Evolutionary conservation across 768 basidiomycete genomes (phyloP).

Genomic region (Russula ochroleuca): DNA sequence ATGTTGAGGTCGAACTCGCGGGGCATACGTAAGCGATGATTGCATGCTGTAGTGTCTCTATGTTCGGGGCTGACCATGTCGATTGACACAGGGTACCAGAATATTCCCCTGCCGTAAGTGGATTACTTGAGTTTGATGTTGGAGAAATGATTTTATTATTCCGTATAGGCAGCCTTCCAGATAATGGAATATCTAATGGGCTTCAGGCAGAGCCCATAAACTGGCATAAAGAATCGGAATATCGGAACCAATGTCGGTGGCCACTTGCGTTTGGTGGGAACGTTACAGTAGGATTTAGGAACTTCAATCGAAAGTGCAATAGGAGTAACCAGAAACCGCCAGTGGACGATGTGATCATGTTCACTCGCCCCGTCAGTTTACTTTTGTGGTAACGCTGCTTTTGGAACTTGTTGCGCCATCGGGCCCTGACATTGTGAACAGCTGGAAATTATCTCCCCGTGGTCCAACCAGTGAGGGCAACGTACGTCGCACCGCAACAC

Average conservation of each 20-base stretch:
- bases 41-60: neutral
- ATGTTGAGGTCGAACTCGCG: constrained; percentile 42
- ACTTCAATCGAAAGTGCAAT: neutral
- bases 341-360: neutral
- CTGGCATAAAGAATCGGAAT: neutral
- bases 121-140: neutral
- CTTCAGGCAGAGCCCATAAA: constrained; percentile 49
- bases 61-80: neutral
- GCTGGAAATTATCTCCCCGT: too few species aligned
- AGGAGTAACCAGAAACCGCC: neutral
- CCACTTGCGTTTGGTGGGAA: neutral
- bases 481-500: neutral
- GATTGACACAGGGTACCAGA: constrained; percentile 54
- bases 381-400: neutral
- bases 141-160: neutral
- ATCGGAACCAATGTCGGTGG: too few species aligned
- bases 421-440: neutral
- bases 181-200: constrained; percentile 67
- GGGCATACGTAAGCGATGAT: neutral
- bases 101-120: constrained; percentile 56
- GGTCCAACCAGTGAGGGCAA: neutral
- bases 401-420: constrained; percentile 8
- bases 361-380: neutral
- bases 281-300: too few species aligned
- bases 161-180: constrained; percentile 56